These are phyloP conservation scores for Pseudisothecium myosuroides DNA, from an alignment of 225 moss, liverwort and hornwort species.

Conservation along the genomic window DNA sequence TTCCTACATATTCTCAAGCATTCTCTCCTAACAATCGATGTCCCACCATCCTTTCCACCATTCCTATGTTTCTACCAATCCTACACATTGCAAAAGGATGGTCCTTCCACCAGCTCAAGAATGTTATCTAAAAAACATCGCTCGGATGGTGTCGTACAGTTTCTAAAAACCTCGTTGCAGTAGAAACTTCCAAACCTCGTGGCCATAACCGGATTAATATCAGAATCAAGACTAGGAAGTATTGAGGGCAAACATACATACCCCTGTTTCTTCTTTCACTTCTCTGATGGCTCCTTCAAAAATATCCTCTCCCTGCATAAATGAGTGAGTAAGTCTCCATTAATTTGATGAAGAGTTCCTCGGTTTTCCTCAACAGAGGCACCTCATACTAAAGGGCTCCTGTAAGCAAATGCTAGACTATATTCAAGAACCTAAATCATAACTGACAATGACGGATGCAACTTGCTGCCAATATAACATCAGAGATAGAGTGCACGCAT, in stretches of 20 bases:
- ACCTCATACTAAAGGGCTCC: background rate
- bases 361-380: background rate
- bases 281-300: constrained; percentile 53
- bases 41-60: background rate
- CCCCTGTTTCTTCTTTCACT: constrained; percentile 83
- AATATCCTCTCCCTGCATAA: constrained; percentile 57
- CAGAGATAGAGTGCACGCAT: background rate
- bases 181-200: background rate
- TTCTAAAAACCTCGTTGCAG: background rate
- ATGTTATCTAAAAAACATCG: background rate
- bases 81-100: background rate
- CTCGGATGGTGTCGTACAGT: background rate
- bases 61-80: background rate
- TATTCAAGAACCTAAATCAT: background rate
- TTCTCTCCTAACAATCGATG: background rate
- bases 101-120: background rate
- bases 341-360: background rate
- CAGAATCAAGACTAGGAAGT: background rate
- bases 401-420: background rate
- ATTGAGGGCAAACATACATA: background rate
- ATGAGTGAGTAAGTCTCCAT: background rate
- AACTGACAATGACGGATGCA: background rate
- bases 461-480: background rate
- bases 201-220: background rate
- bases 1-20: background rate